Evolutionary conservation across 1,284 basidiomycete genomes (phyloP), one percentile per base, ranked within the genome.

Genomic region (Coniferiporia weirii): DNA sequence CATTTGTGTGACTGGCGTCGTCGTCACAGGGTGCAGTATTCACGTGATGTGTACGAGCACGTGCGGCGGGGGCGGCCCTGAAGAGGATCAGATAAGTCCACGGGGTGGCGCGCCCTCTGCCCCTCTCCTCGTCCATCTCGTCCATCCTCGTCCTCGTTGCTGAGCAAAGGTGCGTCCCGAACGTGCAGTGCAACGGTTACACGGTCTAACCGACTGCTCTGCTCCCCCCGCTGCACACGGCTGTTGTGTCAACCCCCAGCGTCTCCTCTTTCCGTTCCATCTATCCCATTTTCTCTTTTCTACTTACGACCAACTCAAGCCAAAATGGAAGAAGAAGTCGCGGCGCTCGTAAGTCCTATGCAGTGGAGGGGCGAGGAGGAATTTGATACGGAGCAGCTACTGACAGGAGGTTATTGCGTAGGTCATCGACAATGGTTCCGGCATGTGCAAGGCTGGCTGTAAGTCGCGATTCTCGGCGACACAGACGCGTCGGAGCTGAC

Each of bases 401-500:
- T 59, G 35, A 53, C 40, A 40, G 27, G 19, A 10, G 27, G 45
- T 44, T 35, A 38, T 4, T 13, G 35, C 51, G 1, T 34, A 80
- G 78, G 80, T 83, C 67, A 81, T 83, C 64, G 81, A 83, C 74
- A 83, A 83, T 73, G 79, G 82, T 69, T 83, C 79, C 66, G 84
- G 84, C 71, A 86, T 85, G 84, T 86, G 84, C 77, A 87, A 87
- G 75, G 84, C 84, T 72, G 83, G 84, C 62, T 77, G 75, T 76
- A 66, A 64, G 75, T 72, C 0, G 48, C 46, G 47, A 40, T 36
- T 3, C 35, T 50, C 47, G 38, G 64, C 67, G 6, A 43, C 54
- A 52, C 62, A 35, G 50, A 35, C 32, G 40, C 43, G 48, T 46
- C 54, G 61, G 40, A 60, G 45, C 44, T 63, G 59, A 61, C 61